phyloP scores from a whole-genome alignment of 305 asterid genomes.

The Rubia tinctorum region DNA sequence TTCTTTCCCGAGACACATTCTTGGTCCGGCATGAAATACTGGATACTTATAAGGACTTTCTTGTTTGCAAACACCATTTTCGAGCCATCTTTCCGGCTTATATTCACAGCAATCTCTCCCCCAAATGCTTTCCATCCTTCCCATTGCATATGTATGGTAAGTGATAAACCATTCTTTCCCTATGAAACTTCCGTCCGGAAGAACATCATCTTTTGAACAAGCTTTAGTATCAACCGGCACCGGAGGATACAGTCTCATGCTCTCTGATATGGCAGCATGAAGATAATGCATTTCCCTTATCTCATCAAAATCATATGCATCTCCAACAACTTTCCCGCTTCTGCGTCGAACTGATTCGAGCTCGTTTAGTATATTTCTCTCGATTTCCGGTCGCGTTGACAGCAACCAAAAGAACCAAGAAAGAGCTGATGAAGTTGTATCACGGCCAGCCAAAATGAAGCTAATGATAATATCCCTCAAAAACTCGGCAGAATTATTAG shows the following conservation, averaged over 20 bases:
- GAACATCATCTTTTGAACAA: constrained; percentile 46
- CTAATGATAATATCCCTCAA: constrained; percentile 2
- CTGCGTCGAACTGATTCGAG: constrained; percentile 23
- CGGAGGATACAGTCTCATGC: constrained; percentile 85
- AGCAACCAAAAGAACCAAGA: constrained; percentile 8
- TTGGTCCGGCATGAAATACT: constrained; percentile 77
- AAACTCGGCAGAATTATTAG: neutral
- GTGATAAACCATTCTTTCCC: constrained; percentile 66
- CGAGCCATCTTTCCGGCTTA: constrained; percentile 68
- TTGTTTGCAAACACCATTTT: constrained; percentile 53
- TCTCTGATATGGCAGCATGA: constrained; percentile 70
- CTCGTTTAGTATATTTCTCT: constrained; percentile 1
- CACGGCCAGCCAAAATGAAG: constrained; percentile 9
- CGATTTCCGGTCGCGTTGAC: constrained; percentile 4
- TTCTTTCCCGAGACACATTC: constrained; percentile 85
- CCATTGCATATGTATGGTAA: constrained; percentile 14
- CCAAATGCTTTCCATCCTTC: constrained; percentile 7
- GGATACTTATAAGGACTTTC: constrained; percentile 72
- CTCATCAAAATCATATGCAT: constrained; percentile 44
- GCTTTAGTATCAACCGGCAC: constrained; percentile 67
- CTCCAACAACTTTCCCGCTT: constrained; percentile 34
- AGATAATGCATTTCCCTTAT: constrained; percentile 79
- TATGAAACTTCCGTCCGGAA: constrained; percentile 74
- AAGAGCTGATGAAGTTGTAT: constrained; percentile 8
- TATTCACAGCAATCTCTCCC: neutral